These are phyloP conservation scores for Hymenoscyphus fructigenus DNA, from an alignment of 2,329 filamentous ascomycete species.

Conservation along the genomic window DNA sequence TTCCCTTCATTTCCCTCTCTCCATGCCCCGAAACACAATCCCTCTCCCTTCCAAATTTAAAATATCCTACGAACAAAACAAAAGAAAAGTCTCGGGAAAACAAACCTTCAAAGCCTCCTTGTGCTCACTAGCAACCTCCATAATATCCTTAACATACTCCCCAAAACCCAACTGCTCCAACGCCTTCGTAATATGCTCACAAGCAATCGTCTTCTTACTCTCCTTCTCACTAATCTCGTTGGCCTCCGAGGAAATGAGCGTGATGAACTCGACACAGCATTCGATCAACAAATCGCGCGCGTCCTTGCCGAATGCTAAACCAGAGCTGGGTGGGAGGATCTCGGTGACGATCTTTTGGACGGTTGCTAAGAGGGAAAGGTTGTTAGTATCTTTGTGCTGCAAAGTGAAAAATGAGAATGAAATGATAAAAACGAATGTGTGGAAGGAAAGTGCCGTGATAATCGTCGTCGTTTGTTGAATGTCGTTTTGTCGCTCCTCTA, in stretches of 20 bases:
- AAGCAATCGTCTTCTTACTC: slow-evolving; percentile 98
- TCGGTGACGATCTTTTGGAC: slow-evolving; percentile 90
- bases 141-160: slow-evolving; percentile 85
- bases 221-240: slow-evolving; percentile 99
- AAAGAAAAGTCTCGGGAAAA: slow-evolving; percentile 15
- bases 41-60: neutral
- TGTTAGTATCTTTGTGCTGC: neutral
- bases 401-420: neutral
- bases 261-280: slow-evolving; percentile 99
- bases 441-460: neutral
- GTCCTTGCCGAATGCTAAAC: slow-evolving; percentile 90
- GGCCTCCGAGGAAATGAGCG: slow-evolving; percentile 94
- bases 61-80: neutral
- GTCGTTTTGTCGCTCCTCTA: no score
- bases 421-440: neutral
- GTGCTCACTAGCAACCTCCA: slow-evolving; percentile 85
- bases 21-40: neutral
- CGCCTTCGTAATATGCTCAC: slow-evolving; percentile 95
- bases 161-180: slow-evolving; percentile 89
- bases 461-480: no score
- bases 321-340: slow-evolving; percentile 75
- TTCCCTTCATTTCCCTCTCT: neutral
- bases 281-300: slow-evolving; percentile 94
- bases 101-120: slow-evolving; percentile 88
- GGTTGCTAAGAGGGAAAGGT: slow-evolving; percentile 47